A percentile compares a stretch with the other conserved stretches of the same genome.
These are phyloP conservation scores for Silybum marianum DNA, from an alignment of 129 eudicot genomes.

Conservation along the genomic window DNA sequence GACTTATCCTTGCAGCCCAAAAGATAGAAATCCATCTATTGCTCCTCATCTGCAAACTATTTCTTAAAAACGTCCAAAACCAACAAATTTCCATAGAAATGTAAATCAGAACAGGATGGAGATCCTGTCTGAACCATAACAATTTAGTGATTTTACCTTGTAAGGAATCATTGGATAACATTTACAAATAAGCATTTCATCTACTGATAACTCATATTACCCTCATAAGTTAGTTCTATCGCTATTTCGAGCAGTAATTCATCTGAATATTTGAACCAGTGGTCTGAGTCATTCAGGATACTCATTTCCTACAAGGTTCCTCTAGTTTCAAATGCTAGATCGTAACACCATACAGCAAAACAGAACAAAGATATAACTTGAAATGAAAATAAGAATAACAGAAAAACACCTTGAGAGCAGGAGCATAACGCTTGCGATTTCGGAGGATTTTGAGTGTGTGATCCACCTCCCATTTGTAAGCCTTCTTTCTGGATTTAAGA, in stretches of 20 bases:
- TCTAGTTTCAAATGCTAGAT: not conserved
- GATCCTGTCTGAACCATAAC: not conserved
- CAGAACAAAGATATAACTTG: not conserved
- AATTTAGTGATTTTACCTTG: not conserved
- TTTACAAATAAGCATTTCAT: not conserved
- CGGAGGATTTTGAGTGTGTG: conserved; percentile 77
- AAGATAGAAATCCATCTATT: not conserved
- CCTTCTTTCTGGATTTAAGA: conserved; percentile 61
- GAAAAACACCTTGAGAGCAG: conserved; percentile 78
- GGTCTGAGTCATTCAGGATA: not conserved
- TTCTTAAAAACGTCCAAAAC: not conserved
- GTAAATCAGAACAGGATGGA: not conserved
- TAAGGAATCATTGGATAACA: not conserved
- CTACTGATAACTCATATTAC: not conserved
- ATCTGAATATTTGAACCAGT: not conserved
- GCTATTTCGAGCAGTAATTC: not conserved
- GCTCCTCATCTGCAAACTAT: not conserved
- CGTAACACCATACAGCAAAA: not conserved
- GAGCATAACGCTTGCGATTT: conserved; percentile 63
- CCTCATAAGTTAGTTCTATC: not conserved
- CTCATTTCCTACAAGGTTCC: not conserved
- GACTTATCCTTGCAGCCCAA: not conserved
- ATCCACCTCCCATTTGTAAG: conserved; percentile 95
- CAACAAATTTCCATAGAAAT: not conserved
- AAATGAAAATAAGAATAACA: not conserved